Percentiles rank a stretch among this genome's conserved stretches.
Evolutionary conservation across 768 basidiomycete species (phyloP).

Genomic region (Macrolepiota albuminosa): DNA sequence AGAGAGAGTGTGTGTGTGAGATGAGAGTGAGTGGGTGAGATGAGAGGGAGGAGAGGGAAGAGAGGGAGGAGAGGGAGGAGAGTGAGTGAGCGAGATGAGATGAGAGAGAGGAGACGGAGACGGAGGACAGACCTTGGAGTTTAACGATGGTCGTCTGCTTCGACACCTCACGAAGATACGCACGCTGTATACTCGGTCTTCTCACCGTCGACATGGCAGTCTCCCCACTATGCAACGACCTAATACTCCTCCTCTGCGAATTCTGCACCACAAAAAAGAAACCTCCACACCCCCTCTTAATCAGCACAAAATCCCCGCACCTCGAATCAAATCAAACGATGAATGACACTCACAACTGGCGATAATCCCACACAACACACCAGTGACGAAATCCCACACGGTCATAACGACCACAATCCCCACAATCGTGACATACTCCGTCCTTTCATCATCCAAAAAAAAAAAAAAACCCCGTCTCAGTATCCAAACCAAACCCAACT

Average conservation of each 20-base stretch:
- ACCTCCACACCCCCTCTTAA: slow-evolving; percentile 33
- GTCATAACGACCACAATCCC: slow-evolving; percentile 94
- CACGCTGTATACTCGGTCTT: slow-evolving; percentile 80
- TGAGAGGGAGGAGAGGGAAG: no score
- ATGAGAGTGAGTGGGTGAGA: no score
- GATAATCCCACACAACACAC: slow-evolving; percentile 88
- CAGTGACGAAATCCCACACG: slow-evolving; percentile 89
- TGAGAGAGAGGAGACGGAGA: background rate
- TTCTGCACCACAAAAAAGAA: slow-evolving; percentile 98
- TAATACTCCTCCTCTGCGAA: slow-evolving; percentile 79
- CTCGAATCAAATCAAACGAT: background rate
- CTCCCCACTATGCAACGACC: slow-evolving; percentile 78
- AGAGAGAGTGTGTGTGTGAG: no score
- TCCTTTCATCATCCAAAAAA: no score
- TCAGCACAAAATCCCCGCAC: background rate
- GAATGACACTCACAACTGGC: slow-evolving; percentile 85
- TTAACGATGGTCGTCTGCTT: slow-evolving; percentile 86
- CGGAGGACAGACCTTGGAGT: slow-evolving; percentile 57
- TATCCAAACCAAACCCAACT: slow-evolving; percentile 11
- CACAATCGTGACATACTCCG: slow-evolving; percentile 77
- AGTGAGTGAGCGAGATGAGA: slow-evolving; percentile 25
- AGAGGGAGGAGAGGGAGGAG: background rate
- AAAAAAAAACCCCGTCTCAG: no score
- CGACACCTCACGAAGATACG: slow-evolving; percentile 89
- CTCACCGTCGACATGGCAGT: slow-evolving; percentile 88